Evolutionary conservation across 305 asterid species (phyloP).

Genomic region (Solanum aculeatissimum): DNA sequence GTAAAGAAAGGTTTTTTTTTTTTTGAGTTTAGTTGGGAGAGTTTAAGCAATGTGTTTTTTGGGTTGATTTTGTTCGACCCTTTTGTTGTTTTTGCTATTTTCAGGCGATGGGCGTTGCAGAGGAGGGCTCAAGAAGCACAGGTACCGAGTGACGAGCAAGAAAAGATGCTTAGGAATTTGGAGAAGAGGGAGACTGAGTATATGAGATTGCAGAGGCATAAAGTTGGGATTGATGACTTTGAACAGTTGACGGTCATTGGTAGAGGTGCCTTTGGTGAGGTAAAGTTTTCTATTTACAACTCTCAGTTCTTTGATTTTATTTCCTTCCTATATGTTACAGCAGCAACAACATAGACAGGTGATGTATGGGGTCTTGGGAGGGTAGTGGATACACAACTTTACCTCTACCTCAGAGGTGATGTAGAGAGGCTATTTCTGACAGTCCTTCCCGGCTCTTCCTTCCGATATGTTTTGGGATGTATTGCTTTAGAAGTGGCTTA

Average conservation of each 20-base stretch:
- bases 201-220: constrained; percentile 96
- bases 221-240: constrained; percentile 92
- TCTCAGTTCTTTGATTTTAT: neutral
- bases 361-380: no score
- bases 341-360: no score
- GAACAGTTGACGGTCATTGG: constrained; percentile 88
- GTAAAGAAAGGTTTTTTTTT: constrained; percentile 62
- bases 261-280: constrained; percentile 95
- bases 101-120: constrained; percentile 87
- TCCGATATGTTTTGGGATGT: neutral
- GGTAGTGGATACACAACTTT: no score
- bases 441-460: neutral
- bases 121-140: constrained; percentile 76
- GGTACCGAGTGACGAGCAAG: constrained; percentile 80
- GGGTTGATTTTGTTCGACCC: neutral
- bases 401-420: no score
- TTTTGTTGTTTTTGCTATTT: neutral
- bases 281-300: neutral
- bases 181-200: constrained; percentile 89
- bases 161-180: constrained; percentile 76
- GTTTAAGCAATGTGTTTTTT: neutral
- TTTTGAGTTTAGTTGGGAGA: neutral
- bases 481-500: neutral
- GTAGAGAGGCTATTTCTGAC: no score
- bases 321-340: neutral